phyloP scores from a whole-genome alignment of 2,329 filamentous ascomycete genomes.

The Dactylonectria estremocensis region DNA sequence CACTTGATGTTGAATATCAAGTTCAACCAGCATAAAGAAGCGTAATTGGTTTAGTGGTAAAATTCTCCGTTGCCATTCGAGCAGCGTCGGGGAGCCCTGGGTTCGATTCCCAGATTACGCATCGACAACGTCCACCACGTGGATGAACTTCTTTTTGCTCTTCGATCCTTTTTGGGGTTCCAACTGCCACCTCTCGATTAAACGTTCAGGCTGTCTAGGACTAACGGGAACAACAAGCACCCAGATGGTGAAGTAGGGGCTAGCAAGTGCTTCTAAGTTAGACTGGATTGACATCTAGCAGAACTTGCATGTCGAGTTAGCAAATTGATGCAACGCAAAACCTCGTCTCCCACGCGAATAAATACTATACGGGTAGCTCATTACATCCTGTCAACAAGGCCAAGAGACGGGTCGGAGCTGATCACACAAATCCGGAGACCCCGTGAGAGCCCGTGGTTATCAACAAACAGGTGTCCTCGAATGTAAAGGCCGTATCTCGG shows the following conservation, averaged over 20 bases:
- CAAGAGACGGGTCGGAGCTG: background rate
- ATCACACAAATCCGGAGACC: background rate
- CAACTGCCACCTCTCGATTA: too few relatives aligned
- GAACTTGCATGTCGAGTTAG: too few relatives aligned
- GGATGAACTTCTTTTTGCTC: background rate
- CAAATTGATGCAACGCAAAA: too few relatives aligned
- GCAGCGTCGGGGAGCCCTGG: slow-evolving; percentile 9
- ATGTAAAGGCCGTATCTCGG: slow-evolving; percentile 2
- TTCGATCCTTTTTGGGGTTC: too few relatives aligned
- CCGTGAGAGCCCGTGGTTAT: background rate
- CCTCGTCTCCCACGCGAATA: background rate
- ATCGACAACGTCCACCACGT: background rate
- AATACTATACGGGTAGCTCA: background rate
- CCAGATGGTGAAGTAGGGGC: too few relatives aligned
- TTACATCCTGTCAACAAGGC: background rate
- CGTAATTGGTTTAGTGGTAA: slow-evolving; percentile 15
- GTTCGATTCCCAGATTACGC: slow-evolving; percentile 14
- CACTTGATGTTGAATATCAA: background rate
- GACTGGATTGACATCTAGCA: too few relatives aligned
- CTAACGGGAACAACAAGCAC: too few relatives aligned
- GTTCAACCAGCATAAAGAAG: background rate
- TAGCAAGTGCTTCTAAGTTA: too few relatives aligned
- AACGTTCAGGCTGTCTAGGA: too few relatives aligned
- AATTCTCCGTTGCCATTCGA: slow-evolving; percentile 14
- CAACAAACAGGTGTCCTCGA: background rate